A percentile compares a stretch with the other conserved stretches of the same genome.
Conservation (phyloP, 306 rosid genomes). For the Fagus crenata region DNA sequence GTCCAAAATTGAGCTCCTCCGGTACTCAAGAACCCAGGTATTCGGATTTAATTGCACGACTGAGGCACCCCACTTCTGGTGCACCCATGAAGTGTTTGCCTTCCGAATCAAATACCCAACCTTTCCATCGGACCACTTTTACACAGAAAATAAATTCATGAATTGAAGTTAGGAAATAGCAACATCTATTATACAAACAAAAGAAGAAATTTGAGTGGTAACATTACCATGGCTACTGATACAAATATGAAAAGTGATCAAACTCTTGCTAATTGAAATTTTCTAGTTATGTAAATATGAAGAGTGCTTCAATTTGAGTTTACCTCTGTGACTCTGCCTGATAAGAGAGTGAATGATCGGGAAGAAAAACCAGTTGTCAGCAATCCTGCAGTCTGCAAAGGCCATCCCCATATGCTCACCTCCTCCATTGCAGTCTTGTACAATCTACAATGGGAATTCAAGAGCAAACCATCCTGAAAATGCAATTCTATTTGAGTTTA, state of each 20-base stretch:
- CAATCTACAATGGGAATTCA: constrained; percentile 67
- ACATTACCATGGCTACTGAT: too few species aligned
- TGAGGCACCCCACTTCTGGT: constrained; percentile 67
- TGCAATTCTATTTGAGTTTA: constrained; percentile 11
- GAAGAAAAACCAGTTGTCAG: constrained; percentile 59
- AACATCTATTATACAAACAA: background rate
- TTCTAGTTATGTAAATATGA: background rate
- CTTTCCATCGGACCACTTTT: constrained; percentile 77
- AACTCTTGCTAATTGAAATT: background rate
- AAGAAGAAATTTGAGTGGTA: too few species aligned
- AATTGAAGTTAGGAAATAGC: constrained; percentile 16
- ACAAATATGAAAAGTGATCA: too few species aligned
- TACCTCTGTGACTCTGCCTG: constrained; percentile 88
- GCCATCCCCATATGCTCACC: constrained; percentile 92
- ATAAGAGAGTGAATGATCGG: constrained; percentile 57
- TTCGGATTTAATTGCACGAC: constrained; percentile 72
- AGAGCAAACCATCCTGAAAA: constrained; percentile 65
- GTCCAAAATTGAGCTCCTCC: constrained; percentile 47
- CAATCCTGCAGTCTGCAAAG: constrained; percentile 90
- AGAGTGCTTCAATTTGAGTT: background rate
- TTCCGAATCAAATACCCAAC: constrained; percentile 49
- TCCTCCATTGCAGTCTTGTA: constrained; percentile 71
- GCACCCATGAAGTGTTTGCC: constrained; percentile 73
- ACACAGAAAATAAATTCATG: constrained; percentile 24
- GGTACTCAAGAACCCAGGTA: constrained; percentile 88